Conservation (phyloP, 2,329 filamentous ascomycete species). For the Nemania abortiva region DNA sequence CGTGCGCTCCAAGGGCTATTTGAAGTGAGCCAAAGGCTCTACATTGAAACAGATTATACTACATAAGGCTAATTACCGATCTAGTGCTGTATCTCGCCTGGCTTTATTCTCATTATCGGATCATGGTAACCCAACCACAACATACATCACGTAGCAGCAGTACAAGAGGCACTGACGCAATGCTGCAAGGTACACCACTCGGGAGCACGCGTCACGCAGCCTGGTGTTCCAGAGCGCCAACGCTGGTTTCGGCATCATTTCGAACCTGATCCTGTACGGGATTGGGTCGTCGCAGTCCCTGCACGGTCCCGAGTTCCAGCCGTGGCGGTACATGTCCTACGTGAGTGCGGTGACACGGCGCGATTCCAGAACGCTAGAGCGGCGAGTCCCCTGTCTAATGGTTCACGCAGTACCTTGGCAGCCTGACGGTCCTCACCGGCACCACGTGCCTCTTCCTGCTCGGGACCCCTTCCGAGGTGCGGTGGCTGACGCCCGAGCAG, state of each 20-base stretch:
- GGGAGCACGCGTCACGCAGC: constrained; percentile 54
- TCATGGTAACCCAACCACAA: constrained; percentile 36
- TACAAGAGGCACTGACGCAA: constrained; percentile 8
- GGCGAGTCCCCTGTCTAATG: neutral
- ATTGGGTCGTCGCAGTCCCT: constrained; percentile 51
- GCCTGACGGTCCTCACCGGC: constrained; percentile 52
- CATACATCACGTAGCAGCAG: neutral
- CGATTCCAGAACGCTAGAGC: constrained; percentile 1
- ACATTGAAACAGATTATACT: neutral
- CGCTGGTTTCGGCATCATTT: constrained; percentile 54
- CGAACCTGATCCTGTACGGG: constrained; percentile 53
- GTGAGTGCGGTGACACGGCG: constrained; percentile 41
- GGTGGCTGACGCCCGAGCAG: constrained; percentile 53
- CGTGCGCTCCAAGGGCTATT: constrained; percentile 55
- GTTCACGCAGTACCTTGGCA: constrained; percentile 51
- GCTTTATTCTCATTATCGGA: constrained; percentile 55
- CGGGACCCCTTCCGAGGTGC: constrained; percentile 55
- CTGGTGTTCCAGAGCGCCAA: constrained; percentile 55
- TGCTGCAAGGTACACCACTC: constrained; percentile 53
- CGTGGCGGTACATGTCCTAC: constrained; percentile 57
- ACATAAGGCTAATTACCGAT: constrained; percentile 11
- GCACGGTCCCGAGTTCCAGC: constrained; percentile 48
- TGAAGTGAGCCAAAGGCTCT: constrained; percentile 41
- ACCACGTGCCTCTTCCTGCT: constrained; percentile 52
- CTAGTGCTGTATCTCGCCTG: constrained; percentile 55